A percentile compares a stretch with the other conserved stretches of the same genome.
Conservation (phyloP, 257 asterid genomes). For the Plantago ovata region DNA sequence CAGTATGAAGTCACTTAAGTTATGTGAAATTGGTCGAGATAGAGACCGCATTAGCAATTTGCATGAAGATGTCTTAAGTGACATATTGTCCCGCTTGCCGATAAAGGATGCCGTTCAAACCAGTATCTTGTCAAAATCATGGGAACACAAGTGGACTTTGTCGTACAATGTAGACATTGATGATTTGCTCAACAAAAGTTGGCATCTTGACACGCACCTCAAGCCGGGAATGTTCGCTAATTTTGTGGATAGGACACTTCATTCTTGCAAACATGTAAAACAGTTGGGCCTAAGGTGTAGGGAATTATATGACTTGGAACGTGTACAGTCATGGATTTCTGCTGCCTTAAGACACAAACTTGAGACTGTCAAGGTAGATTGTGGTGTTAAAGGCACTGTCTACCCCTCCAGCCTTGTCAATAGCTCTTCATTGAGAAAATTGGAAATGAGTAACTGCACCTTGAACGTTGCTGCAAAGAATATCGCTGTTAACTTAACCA, state of each 20-base stretch:
- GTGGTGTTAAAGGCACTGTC: neutral
- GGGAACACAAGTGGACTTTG: neutral
- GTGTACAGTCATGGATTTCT: neutral
- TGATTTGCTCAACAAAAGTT: no score
- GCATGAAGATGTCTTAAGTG: neutral
- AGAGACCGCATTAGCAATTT: neutral
- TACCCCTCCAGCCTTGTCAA: neutral
- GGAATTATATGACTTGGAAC: neutral
- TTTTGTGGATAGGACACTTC: neutral
- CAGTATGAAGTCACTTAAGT: neutral
- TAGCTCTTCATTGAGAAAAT: neutral
- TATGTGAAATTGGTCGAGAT: neutral
- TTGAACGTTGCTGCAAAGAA: neutral
- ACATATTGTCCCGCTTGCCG: neutral
- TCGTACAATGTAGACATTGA: neutral
- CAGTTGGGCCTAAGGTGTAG: neutral
- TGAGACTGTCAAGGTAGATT: neutral
- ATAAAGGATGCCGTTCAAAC: neutral
- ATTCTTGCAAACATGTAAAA: neutral
- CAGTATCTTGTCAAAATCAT: neutral
- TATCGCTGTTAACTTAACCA: neutral
- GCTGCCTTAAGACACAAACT: neutral
- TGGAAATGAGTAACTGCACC: neutral
- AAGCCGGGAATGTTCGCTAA: neutral
- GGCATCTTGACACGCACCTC: neutral